Percentiles rank a stretch among this genome's conserved stretches.
phyloP scores from a whole-genome alignment of 306 rosid genomes.

The Rosa rugosa region DNA sequence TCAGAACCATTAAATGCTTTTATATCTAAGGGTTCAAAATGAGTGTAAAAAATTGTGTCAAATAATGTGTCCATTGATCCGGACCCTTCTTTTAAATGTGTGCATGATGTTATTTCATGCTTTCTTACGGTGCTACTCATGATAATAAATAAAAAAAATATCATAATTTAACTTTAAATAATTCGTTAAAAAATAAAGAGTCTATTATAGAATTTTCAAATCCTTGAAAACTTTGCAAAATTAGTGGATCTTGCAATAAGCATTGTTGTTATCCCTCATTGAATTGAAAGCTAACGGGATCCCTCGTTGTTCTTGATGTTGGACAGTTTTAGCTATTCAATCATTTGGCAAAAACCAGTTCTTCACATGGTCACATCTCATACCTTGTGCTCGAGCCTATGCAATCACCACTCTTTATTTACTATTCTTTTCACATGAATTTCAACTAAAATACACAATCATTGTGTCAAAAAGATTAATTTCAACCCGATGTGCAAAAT shows the following conservation, averaged over 20 bases:
- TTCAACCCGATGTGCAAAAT: conserved; percentile 43
- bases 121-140: too few species aligned
- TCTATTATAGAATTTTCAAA: too few species aligned
- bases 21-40: too few species aligned
- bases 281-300: background rate
- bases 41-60: too few species aligned
- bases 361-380: background rate
- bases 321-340: background rate
- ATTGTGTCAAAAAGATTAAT: conserved; percentile 53
- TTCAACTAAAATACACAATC: conserved; percentile 27
- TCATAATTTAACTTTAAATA: too few species aligned
- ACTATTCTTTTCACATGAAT: background rate
- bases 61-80: too few species aligned
- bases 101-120: too few species aligned
- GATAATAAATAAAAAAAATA: too few species aligned
- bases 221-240: background rate
- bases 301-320: background rate
- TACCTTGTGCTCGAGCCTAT: conserved; percentile 1
- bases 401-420: background rate
- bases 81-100: too few species aligned
- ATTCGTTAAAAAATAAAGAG: too few species aligned
- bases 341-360: background rate
- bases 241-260: background rate
- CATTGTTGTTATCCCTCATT: background rate
- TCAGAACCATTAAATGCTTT: too few species aligned